A percentile compares a stretch with the other conserved stretches of the same genome.
phyloP scores from a whole-genome alignment of 169 alveolate species.

The Theileria equi region DNA sequence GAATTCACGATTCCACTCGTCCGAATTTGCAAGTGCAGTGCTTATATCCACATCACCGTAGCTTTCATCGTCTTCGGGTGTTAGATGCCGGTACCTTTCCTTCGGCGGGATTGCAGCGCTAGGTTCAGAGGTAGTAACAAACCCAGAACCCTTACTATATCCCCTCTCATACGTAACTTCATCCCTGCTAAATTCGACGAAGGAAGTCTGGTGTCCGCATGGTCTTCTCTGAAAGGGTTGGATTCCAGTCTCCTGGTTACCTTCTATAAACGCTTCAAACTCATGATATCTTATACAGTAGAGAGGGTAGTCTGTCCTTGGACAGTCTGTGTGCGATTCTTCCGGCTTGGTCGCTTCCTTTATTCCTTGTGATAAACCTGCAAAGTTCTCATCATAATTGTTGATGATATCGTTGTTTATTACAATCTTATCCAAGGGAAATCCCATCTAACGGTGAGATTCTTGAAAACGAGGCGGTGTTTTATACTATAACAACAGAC shows the following conservation, averaged over 20 bases:
- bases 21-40: constrained; percentile 3
- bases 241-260: not conserved
- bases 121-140: too few species aligned
- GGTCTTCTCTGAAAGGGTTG: not conserved
- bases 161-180: constrained; percentile 12
- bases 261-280: not conserved
- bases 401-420: not conserved
- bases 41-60: not conserved
- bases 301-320: not conserved
- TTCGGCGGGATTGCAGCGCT: too few species aligned
- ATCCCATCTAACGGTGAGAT: constrained; percentile 1
- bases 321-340: not conserved
- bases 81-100: not conserved
- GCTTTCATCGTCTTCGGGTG: not conserved
- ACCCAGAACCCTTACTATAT: not conserved
- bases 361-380: not conserved
- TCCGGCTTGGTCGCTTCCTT: not conserved
- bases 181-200: not conserved
- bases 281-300: constrained; percentile 6
- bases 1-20: constrained; percentile 52
- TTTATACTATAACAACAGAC: not conserved
- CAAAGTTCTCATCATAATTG: constrained; percentile 22
- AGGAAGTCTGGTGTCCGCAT: not conserved
- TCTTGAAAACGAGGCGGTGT: not conserved
- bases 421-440: not conserved